These are phyloP conservation scores for Coniochaeta ligniaria DNA, from an alignment of 2,329 filamentous ascomycete species.

Conservation along the genomic window DNA sequence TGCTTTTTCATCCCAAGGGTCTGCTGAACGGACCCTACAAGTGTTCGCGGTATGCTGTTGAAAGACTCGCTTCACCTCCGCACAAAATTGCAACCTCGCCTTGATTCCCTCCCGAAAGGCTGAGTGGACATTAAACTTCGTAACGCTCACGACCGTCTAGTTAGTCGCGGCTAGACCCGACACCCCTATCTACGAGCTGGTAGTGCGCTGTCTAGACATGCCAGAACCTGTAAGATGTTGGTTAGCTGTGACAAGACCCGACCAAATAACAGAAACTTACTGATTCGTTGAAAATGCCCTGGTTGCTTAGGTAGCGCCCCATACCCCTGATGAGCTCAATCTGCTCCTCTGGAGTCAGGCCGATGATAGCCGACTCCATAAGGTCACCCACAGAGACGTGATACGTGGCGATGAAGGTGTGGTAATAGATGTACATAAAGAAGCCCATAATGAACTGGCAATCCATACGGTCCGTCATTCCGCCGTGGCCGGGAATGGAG, in stretches of 20 bases:
- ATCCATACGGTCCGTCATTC: constrained; percentile 98
- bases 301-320: constrained; percentile 57
- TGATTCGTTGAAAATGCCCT: constrained; percentile 39
- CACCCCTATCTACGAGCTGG: constrained; percentile 13
- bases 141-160: not conserved
- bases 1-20: not conserved
- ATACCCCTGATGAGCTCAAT: constrained; percentile 68
- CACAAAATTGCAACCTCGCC: not conserved
- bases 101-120: not conserved
- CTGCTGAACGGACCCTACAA: not conserved
- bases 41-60: not conserved
- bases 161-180: not conserved
- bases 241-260: not conserved
- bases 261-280: constrained; percentile 19
- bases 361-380: constrained; percentile 85
- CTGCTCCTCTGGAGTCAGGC: constrained; percentile 82
- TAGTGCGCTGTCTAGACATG: constrained; percentile 24
- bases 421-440: constrained; percentile 97
- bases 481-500: constrained; percentile 93
- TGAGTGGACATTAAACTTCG: not conserved
- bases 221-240: constrained; percentile 17
- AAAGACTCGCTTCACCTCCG: not conserved
- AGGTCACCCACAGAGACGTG: constrained; percentile 79
- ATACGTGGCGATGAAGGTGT: constrained; percentile 89
- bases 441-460: constrained; percentile 99